A percentile compares a stretch with the other conserved stretches of the same genome.
Evolutionary conservation across 169 alveolate genomes (phyloP).

Genomic region (Eimeria praecox): DNA sequence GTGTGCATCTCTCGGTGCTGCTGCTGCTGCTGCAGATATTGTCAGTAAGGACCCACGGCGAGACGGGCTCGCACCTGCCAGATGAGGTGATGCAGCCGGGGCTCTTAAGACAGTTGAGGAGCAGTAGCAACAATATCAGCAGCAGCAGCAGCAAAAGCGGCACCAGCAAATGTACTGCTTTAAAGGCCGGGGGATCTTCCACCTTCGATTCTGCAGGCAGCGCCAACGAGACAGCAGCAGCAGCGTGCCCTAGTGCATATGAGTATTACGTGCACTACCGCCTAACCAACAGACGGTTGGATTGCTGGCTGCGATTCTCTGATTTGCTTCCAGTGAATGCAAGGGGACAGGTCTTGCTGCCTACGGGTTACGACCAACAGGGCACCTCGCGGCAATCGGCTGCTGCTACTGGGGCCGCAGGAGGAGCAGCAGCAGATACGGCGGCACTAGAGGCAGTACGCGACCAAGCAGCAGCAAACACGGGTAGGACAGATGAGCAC

Average conservation of each 20-base stretch:
- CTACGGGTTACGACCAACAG: slow-evolving; percentile 25
- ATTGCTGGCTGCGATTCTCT: slow-evolving; percentile 75
- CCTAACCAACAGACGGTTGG: slow-evolving; percentile 77
- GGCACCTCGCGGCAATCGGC: background rate
- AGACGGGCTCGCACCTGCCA: slow-evolving; percentile 74
- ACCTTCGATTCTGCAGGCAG: background rate
- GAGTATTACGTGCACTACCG: slow-evolving; percentile 80
- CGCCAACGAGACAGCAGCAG: slow-evolving; percentile 26
- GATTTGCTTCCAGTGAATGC: slow-evolving; percentile 67
- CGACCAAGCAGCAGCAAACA: background rate
- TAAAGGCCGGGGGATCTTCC: background rate
- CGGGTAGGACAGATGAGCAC: slow-evolving; percentile 30
- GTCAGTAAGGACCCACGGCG: slow-evolving; percentile 76
- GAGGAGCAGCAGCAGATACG: background rate
- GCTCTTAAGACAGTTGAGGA: background rate
- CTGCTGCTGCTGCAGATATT: slow-evolving; percentile 70
- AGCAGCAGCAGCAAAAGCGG: slow-evolving; percentile 51
- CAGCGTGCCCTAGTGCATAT: slow-evolving; percentile 38
- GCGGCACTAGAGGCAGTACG: slow-evolving; percentile 25
- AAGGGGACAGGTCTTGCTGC: slow-evolving; percentile 45
- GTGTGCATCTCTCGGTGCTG: slow-evolving; percentile 28
- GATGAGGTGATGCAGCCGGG: slow-evolving; percentile 75
- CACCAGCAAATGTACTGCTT: background rate
- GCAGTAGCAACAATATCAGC: slow-evolving; percentile 40
- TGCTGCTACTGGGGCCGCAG: slow-evolving; percentile 11